A percentile compares a stretch with the other conserved stretches of the same genome.
phyloP scores from a whole-genome alignment of 2,329 filamentous ascomycete species.

The Atkinsonella texensis region DNA sequence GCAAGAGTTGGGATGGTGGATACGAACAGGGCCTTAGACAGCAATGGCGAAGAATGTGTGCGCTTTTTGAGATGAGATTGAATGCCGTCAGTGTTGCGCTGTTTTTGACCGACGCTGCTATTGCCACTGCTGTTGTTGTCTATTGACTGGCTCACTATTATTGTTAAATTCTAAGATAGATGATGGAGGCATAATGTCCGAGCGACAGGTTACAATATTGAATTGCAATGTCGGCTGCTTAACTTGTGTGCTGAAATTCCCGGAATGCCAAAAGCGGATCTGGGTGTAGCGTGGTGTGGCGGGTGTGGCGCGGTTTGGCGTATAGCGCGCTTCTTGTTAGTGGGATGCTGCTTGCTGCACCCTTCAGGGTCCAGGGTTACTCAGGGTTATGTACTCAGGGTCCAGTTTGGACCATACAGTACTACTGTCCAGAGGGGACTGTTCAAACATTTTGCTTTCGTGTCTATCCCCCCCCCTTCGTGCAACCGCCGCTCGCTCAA shows the following conservation, averaged over 20 bases:
- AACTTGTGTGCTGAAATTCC: neutral
- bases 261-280: neutral
- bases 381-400: neutral
- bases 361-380: neutral
- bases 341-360: no score
- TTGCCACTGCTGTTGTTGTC: slow-evolving; percentile 10
- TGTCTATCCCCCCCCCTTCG: no score
- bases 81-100: slow-evolving; percentile 2
- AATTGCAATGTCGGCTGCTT: neutral
- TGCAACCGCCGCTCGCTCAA: no score
- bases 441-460: no score
- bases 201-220: neutral
- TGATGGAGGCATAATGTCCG: slow-evolving; percentile 1
- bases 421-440: no score
- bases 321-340: no score
- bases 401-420: neutral
- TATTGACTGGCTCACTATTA: slow-evolving; percentile 9
- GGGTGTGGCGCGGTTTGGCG: no score
- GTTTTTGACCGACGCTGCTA: neutral
- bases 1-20: neutral
- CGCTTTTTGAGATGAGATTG: slow-evolving; percentile 2
- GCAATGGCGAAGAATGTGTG: slow-evolving; percentile 5
- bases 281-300: no score
- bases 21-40: neutral
- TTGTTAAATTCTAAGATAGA: neutral